Percentiles rank a stretch among this genome's conserved stretches.
These are phyloP conservation scores for Urtica urens DNA, from an alignment of 306 rosid genomes.

Conservation along the genomic window DNA sequence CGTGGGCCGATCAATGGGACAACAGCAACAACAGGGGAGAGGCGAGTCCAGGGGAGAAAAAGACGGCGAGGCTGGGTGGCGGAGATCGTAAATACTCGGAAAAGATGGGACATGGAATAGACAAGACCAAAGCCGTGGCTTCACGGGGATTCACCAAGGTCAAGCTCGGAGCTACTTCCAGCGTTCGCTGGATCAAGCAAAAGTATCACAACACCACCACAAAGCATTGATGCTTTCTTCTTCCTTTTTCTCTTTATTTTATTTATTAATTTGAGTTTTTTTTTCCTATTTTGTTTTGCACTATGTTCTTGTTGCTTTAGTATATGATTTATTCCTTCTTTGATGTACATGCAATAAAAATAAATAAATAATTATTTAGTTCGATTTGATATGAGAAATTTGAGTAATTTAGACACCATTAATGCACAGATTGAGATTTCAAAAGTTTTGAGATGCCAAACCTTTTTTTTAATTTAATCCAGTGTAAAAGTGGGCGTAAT, in stretches of 20 bases:
- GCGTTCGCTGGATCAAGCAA: conserved; percentile 28
- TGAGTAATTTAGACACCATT: too few species aligned
- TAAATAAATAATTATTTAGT: too few species aligned
- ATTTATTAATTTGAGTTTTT: neutral
- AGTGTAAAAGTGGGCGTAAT: too few species aligned
- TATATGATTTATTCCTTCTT: neutral
- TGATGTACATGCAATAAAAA: neutral
- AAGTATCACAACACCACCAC: conserved; percentile 22
- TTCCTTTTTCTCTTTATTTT: neutral
- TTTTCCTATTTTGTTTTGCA: neutral
- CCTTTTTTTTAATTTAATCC: too few species aligned
- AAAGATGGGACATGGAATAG: conserved; percentile 17
- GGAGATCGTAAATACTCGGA: conserved; percentile 8
- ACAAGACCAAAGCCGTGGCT: conserved; percentile 19
- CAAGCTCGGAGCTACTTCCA: conserved; percentile 18
- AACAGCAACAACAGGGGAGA: neutral
- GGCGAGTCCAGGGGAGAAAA: neutral
- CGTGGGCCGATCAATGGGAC: conserved; percentile 28
- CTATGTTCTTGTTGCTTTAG: neutral
- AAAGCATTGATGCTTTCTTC: conserved; percentile 5
- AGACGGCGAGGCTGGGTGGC: conserved; percentile 4
- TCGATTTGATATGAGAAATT: too few species aligned
- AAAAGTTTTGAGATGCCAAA: too few species aligned
- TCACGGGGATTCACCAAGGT: conserved; percentile 24
- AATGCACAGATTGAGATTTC: too few species aligned